Evolutionary conservation across 2,329 filamentous ascomycete genomes (phyloP).

Genomic region (Apiospora rasikravindrae): DNA sequence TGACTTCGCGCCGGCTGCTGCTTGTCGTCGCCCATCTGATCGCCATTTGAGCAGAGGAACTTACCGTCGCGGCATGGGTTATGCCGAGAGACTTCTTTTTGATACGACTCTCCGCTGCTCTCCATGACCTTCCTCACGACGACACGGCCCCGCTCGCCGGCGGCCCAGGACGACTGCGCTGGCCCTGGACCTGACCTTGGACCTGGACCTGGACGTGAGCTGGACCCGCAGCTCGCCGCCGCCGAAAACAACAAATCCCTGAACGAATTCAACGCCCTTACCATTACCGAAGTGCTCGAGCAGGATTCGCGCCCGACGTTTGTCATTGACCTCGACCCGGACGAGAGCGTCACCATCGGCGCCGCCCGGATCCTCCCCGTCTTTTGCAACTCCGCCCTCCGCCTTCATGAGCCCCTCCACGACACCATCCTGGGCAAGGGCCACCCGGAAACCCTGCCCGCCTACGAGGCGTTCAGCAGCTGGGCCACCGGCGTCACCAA

Average conservation of each 20-base stretch:
- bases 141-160: neutral
- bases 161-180: neutral
- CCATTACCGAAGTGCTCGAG: slow-evolving; percentile 40
- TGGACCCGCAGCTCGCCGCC: neutral
- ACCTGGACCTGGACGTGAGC: neutral
- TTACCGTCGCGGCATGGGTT: neutral
- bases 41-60: neutral
- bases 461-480: slow-evolving; percentile 43
- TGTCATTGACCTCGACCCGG: slow-evolving; percentile 45
- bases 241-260: slow-evolving; percentile 21
- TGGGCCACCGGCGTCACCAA: slow-evolving; percentile 49
- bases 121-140: neutral
- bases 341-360: slow-evolving; percentile 30
- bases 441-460: slow-evolving; percentile 6
- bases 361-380: slow-evolving; percentile 37
- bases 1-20: neutral
- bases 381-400: slow-evolving; percentile 43
- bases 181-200: neutral
- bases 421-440: slow-evolving; percentile 35
- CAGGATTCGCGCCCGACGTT: slow-evolving; percentile 46
- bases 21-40: neutral
- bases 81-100: neutral
- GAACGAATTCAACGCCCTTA: slow-evolving; percentile 31
- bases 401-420: slow-evolving; percentile 39
- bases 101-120: neutral